Evolutionary conservation across 495 filamentous ascomycete species (phyloP).

Genomic region (Hyaloscypha variabilis): DNA sequence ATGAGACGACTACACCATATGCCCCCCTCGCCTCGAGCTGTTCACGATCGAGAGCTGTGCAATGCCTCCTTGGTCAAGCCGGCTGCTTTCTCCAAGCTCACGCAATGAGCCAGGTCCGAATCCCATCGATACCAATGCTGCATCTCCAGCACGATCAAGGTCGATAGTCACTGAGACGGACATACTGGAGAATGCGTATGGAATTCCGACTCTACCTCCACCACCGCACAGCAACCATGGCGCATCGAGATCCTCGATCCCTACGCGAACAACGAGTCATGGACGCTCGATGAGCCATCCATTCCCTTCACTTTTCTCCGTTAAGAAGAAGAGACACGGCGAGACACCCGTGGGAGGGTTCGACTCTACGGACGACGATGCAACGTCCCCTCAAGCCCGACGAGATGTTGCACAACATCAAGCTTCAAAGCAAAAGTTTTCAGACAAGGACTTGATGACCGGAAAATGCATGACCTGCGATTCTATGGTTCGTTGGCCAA

Average conservation of each 20-base stretch:
- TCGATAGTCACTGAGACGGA: conserved; percentile 26
- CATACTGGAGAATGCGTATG: conserved; percentile 34
- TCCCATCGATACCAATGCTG: neutral
- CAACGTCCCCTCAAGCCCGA: neutral
- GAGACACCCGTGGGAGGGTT: conserved; percentile 14
- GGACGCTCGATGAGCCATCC: conserved; percentile 77
- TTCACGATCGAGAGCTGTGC: conserved; percentile 19
- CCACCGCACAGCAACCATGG: conserved; percentile 21
- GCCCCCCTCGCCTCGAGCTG: conserved; percentile 10
- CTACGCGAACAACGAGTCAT: conserved; percentile 43
- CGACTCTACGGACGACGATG: conserved; percentile 29
- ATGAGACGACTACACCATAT: conserved; percentile 21
- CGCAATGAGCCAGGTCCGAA: conserved; percentile 15
- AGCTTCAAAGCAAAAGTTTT: conserved; percentile 17
- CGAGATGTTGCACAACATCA: conserved; percentile 3
- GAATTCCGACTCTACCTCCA: conserved; percentile 33
- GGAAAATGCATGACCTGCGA: conserved; percentile 85
- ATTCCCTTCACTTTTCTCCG: conserved; percentile 65
- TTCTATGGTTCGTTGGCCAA: conserved; percentile 82
- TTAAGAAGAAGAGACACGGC: conserved; percentile 54
- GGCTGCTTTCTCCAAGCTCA: conserved; percentile 27
- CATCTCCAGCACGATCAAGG: conserved; percentile 13
- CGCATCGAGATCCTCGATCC: conserved; percentile 31
- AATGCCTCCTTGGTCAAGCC: conserved; percentile 33
- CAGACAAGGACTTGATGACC: conserved; percentile 52